These are phyloP conservation scores for Graphilbum fragrans DNA, from an alignment of 2,329 filamentous ascomycete genomes.

Conservation along the genomic window DNA sequence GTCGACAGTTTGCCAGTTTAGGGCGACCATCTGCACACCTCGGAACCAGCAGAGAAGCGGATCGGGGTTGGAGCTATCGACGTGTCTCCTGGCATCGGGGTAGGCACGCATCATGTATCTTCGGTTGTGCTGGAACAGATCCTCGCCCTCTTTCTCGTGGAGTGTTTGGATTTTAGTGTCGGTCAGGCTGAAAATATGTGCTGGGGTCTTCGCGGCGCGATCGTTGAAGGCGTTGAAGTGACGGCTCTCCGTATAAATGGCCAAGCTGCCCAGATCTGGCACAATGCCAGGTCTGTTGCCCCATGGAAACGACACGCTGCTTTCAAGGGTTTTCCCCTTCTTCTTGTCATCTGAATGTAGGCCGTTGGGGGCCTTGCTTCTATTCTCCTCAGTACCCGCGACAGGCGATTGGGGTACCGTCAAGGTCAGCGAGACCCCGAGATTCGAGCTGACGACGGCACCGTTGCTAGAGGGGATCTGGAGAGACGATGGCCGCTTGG, in stretches of 20 bases:
- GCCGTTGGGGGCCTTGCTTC: too few species aligned
- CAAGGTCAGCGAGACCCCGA: too few species aligned
- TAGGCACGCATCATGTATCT: conserved; percentile 85
- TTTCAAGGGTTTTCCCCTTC: too few species aligned
- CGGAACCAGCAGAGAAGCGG: conserved; percentile 84
- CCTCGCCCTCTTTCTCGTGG: conserved; percentile 50
- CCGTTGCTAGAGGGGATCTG: not conserved
- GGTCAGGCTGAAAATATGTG: conserved; percentile 77
- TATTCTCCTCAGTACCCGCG: too few species aligned
- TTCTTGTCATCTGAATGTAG: too few species aligned
- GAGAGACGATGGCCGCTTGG: conserved; percentile 40
- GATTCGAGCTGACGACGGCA: not conserved
- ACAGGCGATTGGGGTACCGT: too few species aligned
- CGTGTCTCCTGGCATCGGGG: conserved; percentile 56
- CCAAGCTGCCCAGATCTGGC: conserved; percentile 58
- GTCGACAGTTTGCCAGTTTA: conserved; percentile 96
- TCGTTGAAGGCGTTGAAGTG: conserved; percentile 64
- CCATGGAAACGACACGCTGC: conserved; percentile 15
- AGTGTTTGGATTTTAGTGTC: conserved; percentile 61
- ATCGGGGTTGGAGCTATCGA: conserved; percentile 90
- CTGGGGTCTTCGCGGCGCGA: conserved; percentile 43
- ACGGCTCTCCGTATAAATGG: conserved; percentile 78
- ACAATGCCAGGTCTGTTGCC: conserved; percentile 37
- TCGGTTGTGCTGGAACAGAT: conserved; percentile 80
- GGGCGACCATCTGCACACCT: conserved; percentile 92